A percentile compares a stretch with the other conserved stretches of the same genome.
phyloP scores from a whole-genome alignment of 805 yeast species.

The Teunomyces stri region DNA sequence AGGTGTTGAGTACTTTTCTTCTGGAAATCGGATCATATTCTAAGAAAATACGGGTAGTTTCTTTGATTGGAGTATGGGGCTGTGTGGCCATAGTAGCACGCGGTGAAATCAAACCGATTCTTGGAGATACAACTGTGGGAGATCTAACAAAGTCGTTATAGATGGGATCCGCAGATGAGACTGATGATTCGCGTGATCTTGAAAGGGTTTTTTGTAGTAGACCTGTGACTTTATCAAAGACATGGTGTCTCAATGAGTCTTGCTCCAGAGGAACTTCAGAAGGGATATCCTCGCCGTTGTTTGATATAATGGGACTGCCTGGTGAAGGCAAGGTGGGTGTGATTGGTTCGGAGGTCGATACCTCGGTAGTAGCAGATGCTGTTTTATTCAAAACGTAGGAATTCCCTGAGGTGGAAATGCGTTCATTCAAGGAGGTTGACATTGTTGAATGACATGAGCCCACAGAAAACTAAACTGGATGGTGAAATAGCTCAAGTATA shows the following conservation, averaged over 20 bases:
- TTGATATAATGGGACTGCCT: not conserved
- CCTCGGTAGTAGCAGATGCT: slow-evolving; percentile 8
- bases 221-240: slow-evolving; percentile 33
- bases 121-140: not conserved
- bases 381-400: slow-evolving; percentile 2
- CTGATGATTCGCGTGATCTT: slow-evolving; percentile 10
- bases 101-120: slow-evolving; percentile 4
- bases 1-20: slow-evolving; percentile 80
- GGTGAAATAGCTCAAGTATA: not conserved
- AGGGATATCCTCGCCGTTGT: not conserved
- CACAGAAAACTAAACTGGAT: not conserved
- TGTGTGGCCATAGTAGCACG: not conserved
- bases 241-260: slow-evolving; percentile 17
- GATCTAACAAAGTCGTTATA: slow-evolving; percentile 3
- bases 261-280: not conserved
- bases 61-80: slow-evolving; percentile 42
- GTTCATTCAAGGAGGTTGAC: slow-evolving; percentile 3
- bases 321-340: slow-evolving; percentile 7
- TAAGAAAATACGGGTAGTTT: slow-evolving; percentile 72
- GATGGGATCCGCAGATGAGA: slow-evolving; percentile 6
- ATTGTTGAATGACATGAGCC: slow-evolving; percentile 1
- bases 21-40: slow-evolving; percentile 88
- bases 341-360: slow-evolving; percentile 8
- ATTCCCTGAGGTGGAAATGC: slow-evolving; percentile 3
- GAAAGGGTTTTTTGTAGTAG: slow-evolving; percentile 25